Base-by-base conservation (phyloP, 129 eudicot species). In the Erigeron canadensis region DNA sequence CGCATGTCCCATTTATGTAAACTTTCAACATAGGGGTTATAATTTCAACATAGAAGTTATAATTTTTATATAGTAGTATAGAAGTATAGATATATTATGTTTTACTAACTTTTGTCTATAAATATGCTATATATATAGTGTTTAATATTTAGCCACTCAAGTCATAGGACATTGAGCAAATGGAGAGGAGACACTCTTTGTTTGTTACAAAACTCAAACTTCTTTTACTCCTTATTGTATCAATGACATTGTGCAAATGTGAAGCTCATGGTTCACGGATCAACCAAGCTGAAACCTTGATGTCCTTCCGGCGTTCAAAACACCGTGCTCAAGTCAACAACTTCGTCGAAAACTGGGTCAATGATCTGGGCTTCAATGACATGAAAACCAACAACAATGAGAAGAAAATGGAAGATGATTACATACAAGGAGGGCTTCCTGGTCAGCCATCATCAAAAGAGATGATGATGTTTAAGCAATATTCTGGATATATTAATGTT, bases 391-490 rank as follows among this genome's bases (percentile, higher is more conserved):
- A 73, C 59, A 47, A 58, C 40, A 66, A 74, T 46, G 79, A 57
- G 65, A 85, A 85, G 67, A 85, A 67, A 18, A 85, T 79, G 85
- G 90, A 85, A 61, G 84, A 85, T 66, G 87, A 85, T 62, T 78
- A 50, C 23, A 86, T 86, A 47, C 48, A 59, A 61, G 64, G 46
- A 45, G 85, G 87, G 67, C 90, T 83, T 74, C 91, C 88, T 8
- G 88, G 86, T 0, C 91, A 86, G 18, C 88, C 88, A 38, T 61
- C 50, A 45, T 71, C 77, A 16, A 78, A 78, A 78, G 80, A 42
- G 63, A 70, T 75, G 6, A 75, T 77, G 6, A 75, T 4, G 42
- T 81, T 86, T 41, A 83, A 81, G 69, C 88, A 86, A 70, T 86
- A 75, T 76, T 74, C 84, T 40, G 91, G 91, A 37, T 83, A 86